phyloP scores from a whole-genome alignment of 208 protist species.

The Trypanosoma congolense region DNA sequence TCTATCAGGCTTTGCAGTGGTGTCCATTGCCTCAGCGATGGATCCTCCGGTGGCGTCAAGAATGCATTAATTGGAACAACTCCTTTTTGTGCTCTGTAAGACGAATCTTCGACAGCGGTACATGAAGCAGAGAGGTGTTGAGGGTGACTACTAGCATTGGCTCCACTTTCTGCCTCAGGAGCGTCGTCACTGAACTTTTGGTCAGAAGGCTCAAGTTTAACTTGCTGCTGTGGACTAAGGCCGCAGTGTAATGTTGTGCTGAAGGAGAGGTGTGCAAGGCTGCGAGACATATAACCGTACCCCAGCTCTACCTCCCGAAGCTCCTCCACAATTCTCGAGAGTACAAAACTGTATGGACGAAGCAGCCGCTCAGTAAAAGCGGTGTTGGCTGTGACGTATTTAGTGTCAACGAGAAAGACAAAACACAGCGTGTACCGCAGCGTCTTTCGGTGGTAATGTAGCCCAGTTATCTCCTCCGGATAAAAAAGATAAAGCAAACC shows the following conservation, averaged over 20 bases:
- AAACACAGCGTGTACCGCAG: conserved; percentile 82
- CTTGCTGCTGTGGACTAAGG: conserved; percentile 1
- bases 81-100: background rate
- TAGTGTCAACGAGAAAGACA: conserved; percentile 51
- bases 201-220: conserved; percentile 5
- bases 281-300: conserved; percentile 70
- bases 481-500: conserved; percentile 76
- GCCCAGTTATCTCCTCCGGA: conserved; percentile 73
- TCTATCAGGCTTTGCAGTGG: conserved; percentile 58
- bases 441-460: conserved; percentile 79
- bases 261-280: conserved; percentile 21
- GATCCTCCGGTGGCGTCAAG: conserved; percentile 49
- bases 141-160: background rate
- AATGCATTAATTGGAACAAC: conserved; percentile 50
- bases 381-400: conserved; percentile 45
- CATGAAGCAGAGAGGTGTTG: background rate
- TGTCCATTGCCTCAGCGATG: conserved; percentile 34
- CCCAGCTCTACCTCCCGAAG: conserved; percentile 63
- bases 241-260: background rate
- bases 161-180: background rate
- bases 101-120: conserved; percentile 5
- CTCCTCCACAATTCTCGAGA: conserved; percentile 73
- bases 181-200: background rate
- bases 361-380: conserved; percentile 46
- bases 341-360: conserved; percentile 64